These are phyloP conservation scores for Paraleonurus japonicus DNA, from an alignment of 257 asterid genomes.

Conservation along the genomic window DNA sequence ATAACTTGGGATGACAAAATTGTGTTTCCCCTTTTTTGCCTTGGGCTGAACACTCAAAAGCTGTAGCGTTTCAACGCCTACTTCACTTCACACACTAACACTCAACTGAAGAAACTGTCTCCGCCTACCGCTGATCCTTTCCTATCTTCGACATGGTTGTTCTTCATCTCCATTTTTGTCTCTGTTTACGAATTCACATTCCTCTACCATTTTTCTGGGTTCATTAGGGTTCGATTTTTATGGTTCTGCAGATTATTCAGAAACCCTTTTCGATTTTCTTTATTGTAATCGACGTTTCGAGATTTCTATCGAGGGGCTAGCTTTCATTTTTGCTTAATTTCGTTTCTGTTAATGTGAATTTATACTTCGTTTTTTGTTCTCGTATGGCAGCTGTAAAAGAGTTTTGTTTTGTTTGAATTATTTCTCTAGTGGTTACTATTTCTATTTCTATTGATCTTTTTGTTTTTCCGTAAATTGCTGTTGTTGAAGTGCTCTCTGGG, in stretches of 20 bases:
- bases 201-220: not conserved
- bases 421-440: not conserved
- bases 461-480: not conserved
- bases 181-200: not conserved
- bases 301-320: not conserved
- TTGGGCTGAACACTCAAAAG: no score
- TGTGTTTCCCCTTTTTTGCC: no score
- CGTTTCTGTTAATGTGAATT: slow-evolving; percentile 9
- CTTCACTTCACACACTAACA: slow-evolving; percentile 14
- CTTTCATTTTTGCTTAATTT: not conserved
- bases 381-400: not conserved
- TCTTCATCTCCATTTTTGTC: not conserved
- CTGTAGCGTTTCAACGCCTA: not conserved
- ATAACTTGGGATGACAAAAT: no score
- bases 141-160: not conserved
- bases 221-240: slow-evolving; percentile 30
- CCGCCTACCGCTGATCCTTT: not conserved
- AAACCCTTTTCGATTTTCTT: not conserved
- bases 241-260: not conserved
- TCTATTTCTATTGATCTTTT: not conserved
- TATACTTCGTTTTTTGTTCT: not conserved
- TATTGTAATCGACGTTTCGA: not conserved
- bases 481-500: slow-evolving; percentile 9
- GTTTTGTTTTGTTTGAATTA: not conserved
- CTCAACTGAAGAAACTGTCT: not conserved